Evolutionary conservation across 1,284 basidiomycete species (phyloP), one percentile per base, ranked within the genome.

Genomic region (Cryptococcus sp.): DNA sequence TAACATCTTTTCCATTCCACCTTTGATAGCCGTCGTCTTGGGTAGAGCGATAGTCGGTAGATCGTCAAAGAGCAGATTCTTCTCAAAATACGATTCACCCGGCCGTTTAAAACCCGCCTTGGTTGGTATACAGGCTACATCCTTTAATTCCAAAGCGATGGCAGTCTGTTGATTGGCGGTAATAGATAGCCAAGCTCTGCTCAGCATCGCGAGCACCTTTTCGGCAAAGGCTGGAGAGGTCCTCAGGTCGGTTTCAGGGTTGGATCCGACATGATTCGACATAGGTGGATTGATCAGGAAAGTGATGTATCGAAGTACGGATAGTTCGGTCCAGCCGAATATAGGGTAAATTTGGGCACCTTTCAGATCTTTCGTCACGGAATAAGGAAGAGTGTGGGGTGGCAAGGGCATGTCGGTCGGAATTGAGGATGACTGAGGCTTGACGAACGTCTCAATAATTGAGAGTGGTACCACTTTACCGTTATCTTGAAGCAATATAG

Each of bases 41-140:
- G 90, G 83, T 45, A 98, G 77, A 1, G 79, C 81, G 2, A 94
- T 84, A 24, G 93, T 82, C 1, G 91, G 85, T 21, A 97, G 78
- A 72, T 98, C 93, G 13, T 84, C 81, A 70, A 98, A 98, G 10
- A 98, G 79, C 56, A 89, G 83, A 34, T 88, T 90, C 59, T 84
- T 90, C 21, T 87, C 78, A 70, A 98, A 93, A 75, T 99, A 99
- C 4, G 91, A 80, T 54, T 92, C 83, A 7, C 77, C 75, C 0
- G 94, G 89, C 50, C 73, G 64, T 62, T 83, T 85, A 78, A 94
- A 81, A 7, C 92, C 92, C 16, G 77, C 74, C 2, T 85, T 84
- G 0, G 92, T 94, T 0, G 86, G 91, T n/a, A 99, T 83, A 63
- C 91, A 93, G 0, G 83, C 63, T 49, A 86, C 80, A 0, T 79